Base-by-base conservation (phyloP, 192 early-diverging fungal species). In the Ramicandelaber brevisporus region DNA sequence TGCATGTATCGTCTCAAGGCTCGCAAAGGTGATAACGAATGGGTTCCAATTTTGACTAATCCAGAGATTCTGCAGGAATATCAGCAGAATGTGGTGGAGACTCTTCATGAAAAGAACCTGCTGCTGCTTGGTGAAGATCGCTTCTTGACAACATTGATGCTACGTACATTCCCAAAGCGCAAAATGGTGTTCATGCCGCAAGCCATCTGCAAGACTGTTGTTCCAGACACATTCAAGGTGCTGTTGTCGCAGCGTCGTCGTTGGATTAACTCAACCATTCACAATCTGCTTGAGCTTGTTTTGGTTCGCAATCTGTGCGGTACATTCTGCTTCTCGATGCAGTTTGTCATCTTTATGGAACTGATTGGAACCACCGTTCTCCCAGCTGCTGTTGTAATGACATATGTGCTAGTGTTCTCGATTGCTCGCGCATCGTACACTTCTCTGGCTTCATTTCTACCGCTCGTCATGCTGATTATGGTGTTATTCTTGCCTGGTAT, bases 181-280 rank as follows among this genome's bases (percentile, higher is more conserved):
- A 87, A 83, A 53, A 64, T 74, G 34, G 54, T 75, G 31, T 87
- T 72, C 51, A 66, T 74, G 9, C 70, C 75, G 11, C 51, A 61
- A 19, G 78, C 82, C 3, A 55, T 69, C 16, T 87, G 82, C 36
- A 57, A 70, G 34, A 87, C 82, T 0, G 55, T 63, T 1, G 82
- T 79, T 6, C 82, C 82, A 1, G 53, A 63, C 33, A 53, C 47
- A 1, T 81, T 78, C 32, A 37, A 39, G 12, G 69, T 68, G 22
- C 49, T 92, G 21, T 38, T 92, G 29, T 77, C 75, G 29, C 86
- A 92, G 50, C 58, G 86, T 11, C 66, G 86, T 21, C 70, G 88
- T 13, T 95, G 88, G 88, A 95, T 95, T 55, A 95, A 95, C 57
- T 79, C 76, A 18, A 95, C 88, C 1, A 79, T 95, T 36, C 88